phyloP scores from a whole-genome alignment of 2,329 filamentous ascomycete genomes.

The Nemania sp. region DNA sequence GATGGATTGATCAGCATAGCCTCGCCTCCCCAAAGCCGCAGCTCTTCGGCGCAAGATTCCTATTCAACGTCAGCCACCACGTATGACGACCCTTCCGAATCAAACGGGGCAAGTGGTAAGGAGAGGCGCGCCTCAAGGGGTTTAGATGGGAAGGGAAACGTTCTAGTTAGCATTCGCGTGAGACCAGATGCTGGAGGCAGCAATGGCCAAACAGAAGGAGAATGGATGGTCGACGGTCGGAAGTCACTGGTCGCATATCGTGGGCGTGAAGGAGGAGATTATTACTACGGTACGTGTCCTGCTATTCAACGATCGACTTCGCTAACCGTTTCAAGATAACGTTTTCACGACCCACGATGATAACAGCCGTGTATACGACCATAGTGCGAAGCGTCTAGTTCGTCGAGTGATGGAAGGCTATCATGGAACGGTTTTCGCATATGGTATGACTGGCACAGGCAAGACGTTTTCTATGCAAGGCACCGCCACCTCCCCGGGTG shows the following conservation, averaged over 20 bases:
- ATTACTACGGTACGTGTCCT: slow-evolving; percentile 75
- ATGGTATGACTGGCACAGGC: slow-evolving; percentile 98
- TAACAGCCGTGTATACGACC: slow-evolving; percentile 93
- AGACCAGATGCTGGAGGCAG: slow-evolving; percentile 77
- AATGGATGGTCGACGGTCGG: slow-evolving; percentile 91
- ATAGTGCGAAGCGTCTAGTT: slow-evolving; percentile 89
- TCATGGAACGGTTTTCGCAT: slow-evolving; percentile 96
- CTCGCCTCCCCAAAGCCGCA: slow-evolving; percentile 85
- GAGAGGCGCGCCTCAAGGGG: slow-evolving; percentile 58
- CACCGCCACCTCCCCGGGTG: slow-evolving; percentile 90
- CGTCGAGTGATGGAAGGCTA: slow-evolving; percentile 99
- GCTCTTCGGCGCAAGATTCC: slow-evolving; percentile 89
- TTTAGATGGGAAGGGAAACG: slow-evolving; percentile 84
- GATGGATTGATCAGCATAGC: slow-evolving; percentile 77
- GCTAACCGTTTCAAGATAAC: slow-evolving; percentile 68
- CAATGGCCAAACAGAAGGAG: slow-evolving; percentile 66
- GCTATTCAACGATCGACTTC: slow-evolving; percentile 19
- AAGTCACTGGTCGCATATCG: slow-evolving; percentile 80
- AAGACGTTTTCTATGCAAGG: slow-evolving; percentile 99
- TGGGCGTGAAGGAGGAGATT: slow-evolving; percentile 89
- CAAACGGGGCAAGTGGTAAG: slow-evolving; percentile 41
- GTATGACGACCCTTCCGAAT: slow-evolving; percentile 77
- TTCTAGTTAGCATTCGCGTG: slow-evolving; percentile 92
- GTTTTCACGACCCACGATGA: slow-evolving; percentile 94
- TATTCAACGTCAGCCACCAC: slow-evolving; percentile 90